Base-by-base conservation (phyloP, 139 green algal genomes). In the Zygnema cylindricum region DNA sequence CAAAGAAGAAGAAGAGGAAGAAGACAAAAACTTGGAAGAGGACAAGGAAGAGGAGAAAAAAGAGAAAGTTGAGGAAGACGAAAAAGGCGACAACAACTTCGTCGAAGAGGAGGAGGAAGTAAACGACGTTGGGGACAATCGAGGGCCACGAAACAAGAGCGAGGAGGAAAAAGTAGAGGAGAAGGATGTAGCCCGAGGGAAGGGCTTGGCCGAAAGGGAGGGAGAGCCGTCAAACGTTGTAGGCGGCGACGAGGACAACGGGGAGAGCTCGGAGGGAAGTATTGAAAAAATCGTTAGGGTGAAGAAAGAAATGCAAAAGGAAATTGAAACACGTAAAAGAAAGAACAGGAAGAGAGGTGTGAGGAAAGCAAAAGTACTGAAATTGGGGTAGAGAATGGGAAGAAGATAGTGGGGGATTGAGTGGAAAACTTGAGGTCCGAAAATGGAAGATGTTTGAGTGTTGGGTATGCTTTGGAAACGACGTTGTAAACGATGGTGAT, bases 401-500 rank as follows among this genome's bases (percentile, higher is more conserved):
- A n/a, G n/a, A n/a, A n/a, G n/a, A n/a, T n/a, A n/a, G n/a, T n/a
- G n/a, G n/a, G n/a, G n/a, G n/a, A n/a, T n/a, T n/a, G n/a, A n/a
- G n/a, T n/a, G n/a, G n/a, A n/a, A n/a, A n/a, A n/a, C n/a, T n/a
- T n/a, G n/a, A n/a, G n/a, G n/a, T n/a, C n/a, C n/a, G n/a, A n/a
- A n/a, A n/a, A n/a, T n/a, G n/a, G n/a, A n/a, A n/a, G n/a, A n/a
- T n/a, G n/a, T n/a, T n/a, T 2, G 75, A 0, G 23, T 3, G 33
- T 33, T 35, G 33, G 76, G 40, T 63, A 41, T 38, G 41, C 30
- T 41, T 43, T 33, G 76, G 41, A 82, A 30, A 25, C 86, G 0
- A 40, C 22, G 21, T 84, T 33, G 36, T 92, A 69, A 35, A 38
- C 40, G 2, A 93, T n/a, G 0, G 92, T 86, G 1, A 93, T 92